Evolutionary conservation across 2,329 filamentous ascomycete species (phyloP), one percentile per base, ranked within the genome.

Genomic region (Domatiomyces catenatus): DNA sequence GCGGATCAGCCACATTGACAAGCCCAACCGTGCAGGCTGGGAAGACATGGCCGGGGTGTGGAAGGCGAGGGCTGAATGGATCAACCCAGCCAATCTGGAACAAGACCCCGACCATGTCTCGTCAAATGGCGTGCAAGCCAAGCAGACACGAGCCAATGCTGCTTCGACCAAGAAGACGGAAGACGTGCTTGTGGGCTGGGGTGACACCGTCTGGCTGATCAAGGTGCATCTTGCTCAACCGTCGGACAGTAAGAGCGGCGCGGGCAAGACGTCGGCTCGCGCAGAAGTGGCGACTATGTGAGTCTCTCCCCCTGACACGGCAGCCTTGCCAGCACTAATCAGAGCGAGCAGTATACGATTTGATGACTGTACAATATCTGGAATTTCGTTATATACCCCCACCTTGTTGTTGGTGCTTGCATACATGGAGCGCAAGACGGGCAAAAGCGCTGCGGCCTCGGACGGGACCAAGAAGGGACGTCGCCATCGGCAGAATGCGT

Each of bases 281-380:
- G 89, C 87, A 47, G 87, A 95, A 64, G 90, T 96, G 64, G 80
- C 87, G 55, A 93, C 94, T 68, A 89, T 90, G 86, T 93, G 66
- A 76, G 85, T 76, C 28, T 19, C n/a, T 18, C 10, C 43, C 4
- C 48, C 5, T 24, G 28, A 15, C 18, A 36, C 18, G 10, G 8
- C 7, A 8, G 6, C 47, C 26, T 44, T 20, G 43, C 44, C 65
- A 68, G 59, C 68, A 63, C 56, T 58, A 64, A 56, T 64, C 64
- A 45, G 63, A 48, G 10, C 48, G 22, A 22, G 17, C 57, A 89
- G 84, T 68, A 78, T 96, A 68, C 85, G 88, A 55, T 57, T 58
- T 62, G 94, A 92, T 69, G 92, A 98, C 71, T 96, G 92, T 73
- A 88, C 94, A 66, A 87, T 98, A 72, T 94, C 92, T 64, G 92